Percentiles rank a stretch among this genome's conserved stretches.
Evolutionary conservation across 345 rosid genomes (phyloP).

Genomic region (Eucalyptus urophylla): DNA sequence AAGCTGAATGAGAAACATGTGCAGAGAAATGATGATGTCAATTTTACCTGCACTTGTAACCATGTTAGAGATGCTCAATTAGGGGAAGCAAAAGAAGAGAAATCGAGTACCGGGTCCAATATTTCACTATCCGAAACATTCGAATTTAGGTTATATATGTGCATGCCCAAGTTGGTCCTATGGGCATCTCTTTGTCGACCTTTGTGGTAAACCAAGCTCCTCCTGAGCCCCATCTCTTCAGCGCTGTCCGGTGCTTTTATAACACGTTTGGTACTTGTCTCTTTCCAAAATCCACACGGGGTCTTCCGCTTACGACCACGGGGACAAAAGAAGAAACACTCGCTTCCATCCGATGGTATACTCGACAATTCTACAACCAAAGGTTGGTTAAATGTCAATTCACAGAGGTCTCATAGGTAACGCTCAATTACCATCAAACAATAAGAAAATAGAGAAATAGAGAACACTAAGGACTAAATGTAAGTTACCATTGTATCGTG

Average conservation of each 20-base stretch:
- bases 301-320: not conserved
- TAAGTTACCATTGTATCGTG: not conserved
- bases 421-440: not conserved
- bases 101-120: not conserved
- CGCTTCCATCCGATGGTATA: not conserved
- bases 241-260: not conserved
- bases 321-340: not conserved
- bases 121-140: not conserved
- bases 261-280: not conserved
- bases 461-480: not conserved
- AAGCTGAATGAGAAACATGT: not conserved
- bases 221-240: not conserved
- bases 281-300: not conserved
- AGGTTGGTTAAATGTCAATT: not conserved
- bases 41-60: not conserved
- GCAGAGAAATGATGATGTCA: not conserved
- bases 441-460: not conserved
- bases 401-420: not conserved
- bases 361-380: not conserved
- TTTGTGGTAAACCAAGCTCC: not conserved
- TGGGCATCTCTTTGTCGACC: not conserved
- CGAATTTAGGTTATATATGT: not conserved
- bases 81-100: not conserved
- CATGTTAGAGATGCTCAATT: not conserved
- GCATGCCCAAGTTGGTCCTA: not conserved